Conservation (phyloP, 2,329 filamentous ascomycete species). For the Colletotrichum caudatum region DNA sequence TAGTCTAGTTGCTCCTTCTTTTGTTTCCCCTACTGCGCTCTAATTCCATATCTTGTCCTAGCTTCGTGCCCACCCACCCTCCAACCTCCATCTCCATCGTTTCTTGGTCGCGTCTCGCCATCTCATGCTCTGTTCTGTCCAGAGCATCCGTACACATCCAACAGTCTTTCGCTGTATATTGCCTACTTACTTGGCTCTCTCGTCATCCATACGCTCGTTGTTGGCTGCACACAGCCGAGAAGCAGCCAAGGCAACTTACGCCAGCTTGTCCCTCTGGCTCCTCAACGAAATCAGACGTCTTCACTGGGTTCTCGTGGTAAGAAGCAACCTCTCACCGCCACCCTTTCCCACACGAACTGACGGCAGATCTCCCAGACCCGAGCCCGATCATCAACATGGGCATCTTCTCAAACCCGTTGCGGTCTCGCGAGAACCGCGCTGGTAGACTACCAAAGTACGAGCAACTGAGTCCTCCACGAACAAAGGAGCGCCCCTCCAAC, state of each 20-base stretch:
- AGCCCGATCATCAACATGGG: slow-evolving; percentile 57
- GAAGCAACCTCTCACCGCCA: not conserved
- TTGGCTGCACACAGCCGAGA: not conserved
- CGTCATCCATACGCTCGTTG: slow-evolving; percentile 7
- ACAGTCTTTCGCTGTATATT: slow-evolving; percentile 15
- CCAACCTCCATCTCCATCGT: slow-evolving; percentile 35
- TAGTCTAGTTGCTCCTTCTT: slow-evolving; percentile 12
- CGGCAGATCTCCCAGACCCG: slow-evolving; percentile 28
- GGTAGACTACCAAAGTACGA: slow-evolving; percentile 64
- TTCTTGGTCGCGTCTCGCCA: slow-evolving; percentile 18
- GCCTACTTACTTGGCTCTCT: slow-evolving; percentile 10
- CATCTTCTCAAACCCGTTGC: slow-evolving; percentile 60
- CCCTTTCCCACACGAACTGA: slow-evolving; percentile 9
- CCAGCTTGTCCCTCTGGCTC: slow-evolving; percentile 15
- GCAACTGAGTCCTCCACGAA: slow-evolving; percentile 48
- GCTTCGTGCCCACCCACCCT: slow-evolving; percentile 22
- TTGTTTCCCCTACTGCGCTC: slow-evolving; percentile 38
- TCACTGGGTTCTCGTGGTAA: slow-evolving; percentile 23
- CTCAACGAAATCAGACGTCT: slow-evolving; percentile 8
- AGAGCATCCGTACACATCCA: slow-evolving; percentile 19
- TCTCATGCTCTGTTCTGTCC: slow-evolving; percentile 23
- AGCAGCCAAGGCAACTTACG: slow-evolving; percentile 11
- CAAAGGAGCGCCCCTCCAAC: slow-evolving; percentile 65
- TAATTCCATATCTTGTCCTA: slow-evolving; percentile 41
- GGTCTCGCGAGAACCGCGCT: slow-evolving; percentile 58